Percentiles rank a stretch among this genome's conserved stretches.
Conservation (phyloP, 2,329 filamentous ascomycete species). For the Trichoderma semiorbis region DNA sequence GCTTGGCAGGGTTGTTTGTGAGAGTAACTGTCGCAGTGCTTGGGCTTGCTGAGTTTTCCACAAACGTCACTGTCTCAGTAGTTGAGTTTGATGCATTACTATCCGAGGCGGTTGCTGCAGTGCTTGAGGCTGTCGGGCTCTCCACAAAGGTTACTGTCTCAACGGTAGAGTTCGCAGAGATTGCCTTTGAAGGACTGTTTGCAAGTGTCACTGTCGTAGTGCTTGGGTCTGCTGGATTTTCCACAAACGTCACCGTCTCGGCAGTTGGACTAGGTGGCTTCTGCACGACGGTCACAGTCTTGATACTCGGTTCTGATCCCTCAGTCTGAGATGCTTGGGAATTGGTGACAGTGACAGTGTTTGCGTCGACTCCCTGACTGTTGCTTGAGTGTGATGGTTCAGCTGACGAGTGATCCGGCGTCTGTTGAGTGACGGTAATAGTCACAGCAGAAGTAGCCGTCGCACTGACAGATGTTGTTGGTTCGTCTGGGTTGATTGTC, state of each 20-base stretch:
- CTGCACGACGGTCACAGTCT: not conserved
- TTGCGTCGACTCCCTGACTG: constrained; percentile 4
- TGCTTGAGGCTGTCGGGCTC: not conserved
- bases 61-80: not conserved
- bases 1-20: not conserved
- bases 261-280: not conserved
- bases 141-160: not conserved
- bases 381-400: not conserved
- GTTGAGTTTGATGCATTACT: not conserved
- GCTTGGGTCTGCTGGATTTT: not conserved
- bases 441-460: not conserved
- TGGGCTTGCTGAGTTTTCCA: not conserved
- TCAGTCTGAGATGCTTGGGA: not conserved
- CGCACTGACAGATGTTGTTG: not conserved
- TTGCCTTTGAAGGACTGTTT: not conserved
- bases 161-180: not conserved
- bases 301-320: not conserved
- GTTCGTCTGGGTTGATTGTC: not conserved
- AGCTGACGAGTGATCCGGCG: not conserved
- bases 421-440: not conserved
- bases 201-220: not conserved
- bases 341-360: not conserved
- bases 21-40: not conserved
- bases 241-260: not conserved
- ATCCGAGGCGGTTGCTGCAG: not conserved